phyloP scores from a whole-genome alignment of 2,329 filamentous ascomycete species.

The Amylocarpus encephaloides region DNA sequence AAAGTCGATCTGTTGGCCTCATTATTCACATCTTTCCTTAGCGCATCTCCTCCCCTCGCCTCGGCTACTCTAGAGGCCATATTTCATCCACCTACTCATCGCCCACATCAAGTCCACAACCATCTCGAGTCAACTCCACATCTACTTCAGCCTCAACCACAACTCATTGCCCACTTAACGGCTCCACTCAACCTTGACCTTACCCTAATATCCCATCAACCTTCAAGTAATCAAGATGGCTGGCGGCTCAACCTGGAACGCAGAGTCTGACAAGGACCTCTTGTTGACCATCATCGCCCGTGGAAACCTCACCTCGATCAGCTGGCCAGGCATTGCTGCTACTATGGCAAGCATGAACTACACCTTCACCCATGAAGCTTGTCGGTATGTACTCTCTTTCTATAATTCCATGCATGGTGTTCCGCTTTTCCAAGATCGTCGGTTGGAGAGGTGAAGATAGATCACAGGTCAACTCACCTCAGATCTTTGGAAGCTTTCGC shows the following conservation, averaged over 20 bases:
- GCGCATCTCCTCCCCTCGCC: too few relatives aligned
- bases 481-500: background rate
- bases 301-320: constrained; percentile 19
- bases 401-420: background rate
- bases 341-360: constrained; percentile 22
- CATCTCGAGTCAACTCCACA: background rate
- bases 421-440: background rate
- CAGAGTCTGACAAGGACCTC: constrained; percentile 25
- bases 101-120: background rate
- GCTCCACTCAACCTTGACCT: background rate
- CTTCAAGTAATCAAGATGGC: constrained; percentile 13
- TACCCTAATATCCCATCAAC: background rate
- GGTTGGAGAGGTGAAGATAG: background rate
- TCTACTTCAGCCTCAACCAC: background rate
- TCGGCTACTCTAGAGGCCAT: too few relatives aligned
- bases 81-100: too few relatives aligned
- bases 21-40: too few relatives aligned
- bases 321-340: constrained; percentile 21
- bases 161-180: too few relatives aligned
- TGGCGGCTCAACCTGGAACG: constrained; percentile 20
- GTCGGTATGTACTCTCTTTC: constrained; percentile 22
- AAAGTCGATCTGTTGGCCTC: too few relatives aligned
- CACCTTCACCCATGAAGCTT: constrained; percentile 27
- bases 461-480: too few relatives aligned
- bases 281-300: constrained; percentile 28